phyloP scores from a whole-genome alignment of 2,329 filamentous ascomycete genomes.

The Knoxdaviesia capensis region DNA sequence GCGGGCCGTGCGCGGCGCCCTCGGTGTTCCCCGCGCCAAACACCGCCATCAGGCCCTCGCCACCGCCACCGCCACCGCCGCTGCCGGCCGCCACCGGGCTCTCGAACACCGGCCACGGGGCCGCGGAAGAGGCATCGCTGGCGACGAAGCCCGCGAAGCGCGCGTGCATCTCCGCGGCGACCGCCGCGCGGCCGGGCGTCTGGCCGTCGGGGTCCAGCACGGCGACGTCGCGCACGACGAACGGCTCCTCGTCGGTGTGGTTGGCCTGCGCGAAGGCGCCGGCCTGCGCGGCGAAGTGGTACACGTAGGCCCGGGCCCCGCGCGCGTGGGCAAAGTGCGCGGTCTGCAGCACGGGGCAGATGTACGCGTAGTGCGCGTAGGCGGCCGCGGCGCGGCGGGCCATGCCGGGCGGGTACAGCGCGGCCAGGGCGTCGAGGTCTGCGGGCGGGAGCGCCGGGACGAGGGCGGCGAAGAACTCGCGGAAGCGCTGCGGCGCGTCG shows the following conservation, averaged over 20 bases:
- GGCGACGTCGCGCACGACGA: slow-evolving; percentile 22
- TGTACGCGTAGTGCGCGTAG: slow-evolving; percentile 45
- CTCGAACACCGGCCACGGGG: slow-evolving; percentile 21
- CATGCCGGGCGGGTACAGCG: slow-evolving; percentile 37
- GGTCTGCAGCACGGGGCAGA: slow-evolving; percentile 41
- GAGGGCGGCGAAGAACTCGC: slow-evolving; percentile 37
- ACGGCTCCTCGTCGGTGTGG: slow-evolving; percentile 24
- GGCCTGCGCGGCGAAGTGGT: slow-evolving; percentile 35
- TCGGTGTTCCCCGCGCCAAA: slow-evolving; percentile 43
- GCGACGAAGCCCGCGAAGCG: slow-evolving; percentile 16
- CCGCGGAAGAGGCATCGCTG: slow-evolving; percentile 10
- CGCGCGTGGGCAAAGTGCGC: slow-evolving; percentile 17
- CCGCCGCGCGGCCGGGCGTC: slow-evolving; percentile 15
- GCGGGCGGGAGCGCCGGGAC: slow-evolving; percentile 31
- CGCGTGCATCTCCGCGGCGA: slow-evolving; percentile 20
- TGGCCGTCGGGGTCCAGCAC: slow-evolving; percentile 9
- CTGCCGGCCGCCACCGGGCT: slow-evolving; percentile 15
- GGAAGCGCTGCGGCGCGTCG: slow-evolving; percentile 29
- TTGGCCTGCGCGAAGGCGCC: slow-evolving; percentile 17
- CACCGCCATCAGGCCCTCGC: slow-evolving; percentile 22
- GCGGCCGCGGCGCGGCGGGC: slow-evolving; percentile 33
- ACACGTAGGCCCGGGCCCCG: slow-evolving; percentile 24
- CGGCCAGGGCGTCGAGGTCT: slow-evolving; percentile 34
- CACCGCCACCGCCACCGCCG: slow-evolving; percentile 3
- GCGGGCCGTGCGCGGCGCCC: slow-evolving; percentile 14